Percentiles rank a stretch among this genome's conserved stretches.
Evolutionary conservation across 805 yeast species (phyloP).

Genomic region (Ogataea degrootiae): DNA sequence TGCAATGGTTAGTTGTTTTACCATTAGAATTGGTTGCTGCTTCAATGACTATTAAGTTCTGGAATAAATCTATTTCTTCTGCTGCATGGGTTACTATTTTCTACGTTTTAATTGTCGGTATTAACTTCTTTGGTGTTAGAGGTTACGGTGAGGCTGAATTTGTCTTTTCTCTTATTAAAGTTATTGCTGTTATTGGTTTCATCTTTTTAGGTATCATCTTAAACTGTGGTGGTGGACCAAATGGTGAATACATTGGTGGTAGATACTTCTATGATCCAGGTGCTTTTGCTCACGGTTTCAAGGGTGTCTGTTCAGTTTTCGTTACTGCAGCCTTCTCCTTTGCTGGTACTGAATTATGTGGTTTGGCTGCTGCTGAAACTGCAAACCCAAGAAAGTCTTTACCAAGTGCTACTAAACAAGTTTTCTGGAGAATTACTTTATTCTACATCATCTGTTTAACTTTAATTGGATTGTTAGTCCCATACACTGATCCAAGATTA

Average conservation of each 20-base stretch:
- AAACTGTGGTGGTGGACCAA: slow-evolving; percentile 61
- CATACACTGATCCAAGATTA: slow-evolving; percentile 44
- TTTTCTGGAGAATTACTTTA: slow-evolving; percentile 57
- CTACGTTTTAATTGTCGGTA: slow-evolving; percentile 42
- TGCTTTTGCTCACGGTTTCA: slow-evolving; percentile 47
- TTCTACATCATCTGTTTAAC: slow-evolving; percentile 52
- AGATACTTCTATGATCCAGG: slow-evolving; percentile 58
- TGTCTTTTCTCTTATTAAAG: slow-evolving; percentile 48
- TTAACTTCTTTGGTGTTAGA: slow-evolving; percentile 57
- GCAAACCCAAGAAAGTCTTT: slow-evolving; percentile 55
- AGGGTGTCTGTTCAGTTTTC: slow-evolving; percentile 61
- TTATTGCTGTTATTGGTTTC: slow-evolving; percentile 55
- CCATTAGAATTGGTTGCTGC: slow-evolving; percentile 56
- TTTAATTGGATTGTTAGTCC: slow-evolving; percentile 57
- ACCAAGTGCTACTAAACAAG: slow-evolving; percentile 62
- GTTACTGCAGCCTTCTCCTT: slow-evolving; percentile 61
- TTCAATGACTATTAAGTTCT: slow-evolving; percentile 44
- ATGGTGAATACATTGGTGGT: slow-evolving; percentile 55
- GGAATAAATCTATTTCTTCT: slow-evolving; percentile 41
- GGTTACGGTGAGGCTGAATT: slow-evolving; percentile 72
- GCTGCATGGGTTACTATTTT: slow-evolving; percentile 57
- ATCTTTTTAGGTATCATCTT: slow-evolving; percentile 50
- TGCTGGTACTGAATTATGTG: slow-evolving; percentile 64
- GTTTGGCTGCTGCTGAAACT: slow-evolving; percentile 65
- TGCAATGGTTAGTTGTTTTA: slow-evolving; percentile 50